Base-by-base conservation (phyloP, 371 early-diverging fungal species). In the Mortierella polycephala region DNA sequence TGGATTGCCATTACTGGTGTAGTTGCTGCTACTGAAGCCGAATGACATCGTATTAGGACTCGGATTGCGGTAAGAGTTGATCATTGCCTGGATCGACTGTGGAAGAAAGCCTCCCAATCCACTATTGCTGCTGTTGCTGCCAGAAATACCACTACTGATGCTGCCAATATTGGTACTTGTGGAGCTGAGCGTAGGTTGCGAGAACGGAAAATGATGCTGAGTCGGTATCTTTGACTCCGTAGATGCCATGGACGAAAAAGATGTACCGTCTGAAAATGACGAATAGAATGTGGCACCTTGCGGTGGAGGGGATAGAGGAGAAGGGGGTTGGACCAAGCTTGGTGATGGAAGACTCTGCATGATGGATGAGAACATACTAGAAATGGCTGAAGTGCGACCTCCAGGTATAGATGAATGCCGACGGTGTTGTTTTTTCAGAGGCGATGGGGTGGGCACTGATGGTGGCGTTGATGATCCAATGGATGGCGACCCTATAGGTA, bases 271-370 rank as follows among this genome's bases (percentile, higher is more conserved):
- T 40, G 64, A 64, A 47, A 64, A 70, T 11, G 64, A 70, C 0
- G 71, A 16, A n/a, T 64, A 70, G 16, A 30, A 30, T 62, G 57
- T 50, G 62, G 7, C 57, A 5, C 44, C n/a, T 18, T 55, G 57
- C 18, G 47, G 63, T 40, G 64, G 64, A 20, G 71, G 64, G 14
- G 30, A 30, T 30, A 4, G 30, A 30, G 30, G 30, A 30, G 30
- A 30, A 30, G 30, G 30, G 1, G 30, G 30, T 30, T 4, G 30
- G 4, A 30, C 30, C 30, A 57, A 58, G 5, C 57, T 59, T 12
- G 70, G 64, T 8, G 70, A 69, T 1, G 71, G 71, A 2, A 70
- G 53, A 12, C 71, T 70, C 45, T 70, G 71, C 44, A 64, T 70
- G 55, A 70, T 64, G 9, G 71, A 70, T 10, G 55, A 53, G 37